Percentiles rank a stretch among this genome's conserved stretches.
Evolutionary conservation across 2,329 filamentous ascomycete genomes (phyloP).

Genomic region (Aspergillus ustus): DNA sequence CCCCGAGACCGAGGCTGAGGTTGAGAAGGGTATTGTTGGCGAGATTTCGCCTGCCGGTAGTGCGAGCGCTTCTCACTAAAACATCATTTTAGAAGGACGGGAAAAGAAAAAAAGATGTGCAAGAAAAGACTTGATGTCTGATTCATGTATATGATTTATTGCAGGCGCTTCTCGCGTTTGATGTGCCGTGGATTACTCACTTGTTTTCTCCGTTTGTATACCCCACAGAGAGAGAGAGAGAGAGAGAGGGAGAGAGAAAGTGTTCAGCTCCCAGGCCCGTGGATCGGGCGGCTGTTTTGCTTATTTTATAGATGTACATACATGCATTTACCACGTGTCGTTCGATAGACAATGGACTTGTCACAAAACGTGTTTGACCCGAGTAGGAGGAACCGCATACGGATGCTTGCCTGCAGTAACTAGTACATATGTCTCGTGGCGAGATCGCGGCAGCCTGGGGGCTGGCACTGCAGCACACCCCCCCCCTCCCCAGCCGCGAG

Average conservation of each 20-base stretch:
- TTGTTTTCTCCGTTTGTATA: conserved; percentile 5
- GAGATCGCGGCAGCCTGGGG: too few relatives aligned
- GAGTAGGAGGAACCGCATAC: neutral
- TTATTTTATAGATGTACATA: neutral
- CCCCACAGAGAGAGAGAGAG: conserved; percentile 1
- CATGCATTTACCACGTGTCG: neutral
- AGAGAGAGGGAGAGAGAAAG: too few relatives aligned
- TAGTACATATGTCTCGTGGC: too few relatives aligned
- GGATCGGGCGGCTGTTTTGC: conserved; percentile 2
- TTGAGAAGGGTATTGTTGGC: conserved; percentile 27
- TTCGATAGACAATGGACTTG: neutral
- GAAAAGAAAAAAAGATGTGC: neutral
- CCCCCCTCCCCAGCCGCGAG: too few relatives aligned
- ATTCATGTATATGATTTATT: neutral
- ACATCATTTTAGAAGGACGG: neutral
- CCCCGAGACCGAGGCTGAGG: conserved; percentile 24
- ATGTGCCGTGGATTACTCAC: neutral
- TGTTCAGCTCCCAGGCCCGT: neutral
- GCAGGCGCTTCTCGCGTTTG: neutral
- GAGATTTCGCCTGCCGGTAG: conserved; percentile 16
- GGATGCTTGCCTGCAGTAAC: neutral
- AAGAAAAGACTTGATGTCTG: neutral
- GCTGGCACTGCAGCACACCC: too few relatives aligned
- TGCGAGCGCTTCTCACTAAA: conserved; percentile 15
- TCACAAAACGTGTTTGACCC: neutral